These are phyloP conservation scores for Pleurotus djamor DNA, from an alignment of 768 basidiomycete genomes.

Conservation along the genomic window DNA sequence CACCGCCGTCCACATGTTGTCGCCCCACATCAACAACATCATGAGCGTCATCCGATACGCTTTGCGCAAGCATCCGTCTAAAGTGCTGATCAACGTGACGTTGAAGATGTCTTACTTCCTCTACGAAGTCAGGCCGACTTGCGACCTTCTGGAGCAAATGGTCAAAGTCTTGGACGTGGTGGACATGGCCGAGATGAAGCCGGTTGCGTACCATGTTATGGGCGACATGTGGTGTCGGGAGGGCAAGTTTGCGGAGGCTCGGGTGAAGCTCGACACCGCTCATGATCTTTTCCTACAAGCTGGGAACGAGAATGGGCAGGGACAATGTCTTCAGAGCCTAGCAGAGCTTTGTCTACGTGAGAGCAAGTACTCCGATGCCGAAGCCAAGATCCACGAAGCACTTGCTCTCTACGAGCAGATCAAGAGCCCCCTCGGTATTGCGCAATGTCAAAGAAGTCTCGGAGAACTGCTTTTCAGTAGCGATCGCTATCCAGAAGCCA, in stretches of 20 bases:
- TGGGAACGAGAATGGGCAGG: slow-evolving; percentile 1
- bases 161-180: slow-evolving; percentile 2
- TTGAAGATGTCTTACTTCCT: slow-evolving; percentile 7
- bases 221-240: slow-evolving; percentile 7
- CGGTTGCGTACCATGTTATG: slow-evolving; percentile 7
- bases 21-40: slow-evolving; percentile 6
- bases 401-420: slow-evolving; percentile 8
- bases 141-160: slow-evolving; percentile 5
- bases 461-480: neutral
- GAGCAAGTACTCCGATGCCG: slow-evolving; percentile 6
- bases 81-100: slow-evolving; percentile 3
- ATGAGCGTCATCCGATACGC: slow-evolving; percentile 4
- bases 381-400: neutral
- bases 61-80: neutral
- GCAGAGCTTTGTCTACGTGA: slow-evolving; percentile 1
- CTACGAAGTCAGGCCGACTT: slow-evolving; percentile 5
- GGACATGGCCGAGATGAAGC: slow-evolving; percentile 3
- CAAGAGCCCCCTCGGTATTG: slow-evolving; percentile 6
- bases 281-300: slow-evolving; percentile 7
- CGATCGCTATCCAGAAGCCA: slow-evolving; percentile 4
- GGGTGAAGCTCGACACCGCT: slow-evolving; percentile 17
- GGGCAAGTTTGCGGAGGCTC: slow-evolving; percentile 8
- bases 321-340: slow-evolving; percentile 5
- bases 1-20: slow-evolving; percentile 2
- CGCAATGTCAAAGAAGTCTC: slow-evolving; percentile 8